These are phyloP conservation scores for Globisporangium camurandrum DNA, from an alignment of 352 stramenopile genomes.

Conservation along the genomic window DNA sequence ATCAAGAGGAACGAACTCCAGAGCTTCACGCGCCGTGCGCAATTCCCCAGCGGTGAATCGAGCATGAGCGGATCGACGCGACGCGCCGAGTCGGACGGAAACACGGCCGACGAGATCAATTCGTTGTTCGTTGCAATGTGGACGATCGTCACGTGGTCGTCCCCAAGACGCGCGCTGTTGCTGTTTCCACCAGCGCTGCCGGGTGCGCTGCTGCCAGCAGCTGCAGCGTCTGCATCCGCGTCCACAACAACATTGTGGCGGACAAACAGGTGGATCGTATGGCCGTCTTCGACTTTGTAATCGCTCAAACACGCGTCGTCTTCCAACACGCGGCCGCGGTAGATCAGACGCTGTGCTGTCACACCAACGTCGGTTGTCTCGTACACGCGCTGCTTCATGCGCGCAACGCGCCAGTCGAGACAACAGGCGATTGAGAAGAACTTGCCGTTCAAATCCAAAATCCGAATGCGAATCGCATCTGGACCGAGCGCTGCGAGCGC, in stretches of 20 bases:
- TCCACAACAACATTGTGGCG: constrained; percentile 53
- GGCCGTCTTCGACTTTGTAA: constrained; percentile 88
- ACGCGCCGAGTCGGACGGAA: constrained; percentile 72
- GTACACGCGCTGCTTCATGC: constrained; percentile 65
- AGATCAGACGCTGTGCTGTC: constrained; percentile 85
- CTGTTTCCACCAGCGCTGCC: neutral
- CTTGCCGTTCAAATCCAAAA: constrained; percentile 81
- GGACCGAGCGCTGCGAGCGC: constrained; percentile 14
- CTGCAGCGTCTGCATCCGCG: constrained; percentile 37
- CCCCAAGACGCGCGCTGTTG: constrained; percentile 9
- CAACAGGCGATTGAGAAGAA: constrained; percentile 69
- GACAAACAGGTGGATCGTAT: constrained; percentile 90
- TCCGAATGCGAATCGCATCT: constrained; percentile 53
- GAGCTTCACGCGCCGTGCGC: constrained; percentile 75
- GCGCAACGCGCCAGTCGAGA: constrained; percentile 54
- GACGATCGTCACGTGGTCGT: constrained; percentile 53
- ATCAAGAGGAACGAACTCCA: constrained; percentile 85
- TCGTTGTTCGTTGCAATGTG: constrained; percentile 78
- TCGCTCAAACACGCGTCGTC: constrained; percentile 60
- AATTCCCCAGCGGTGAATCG: constrained; percentile 75
- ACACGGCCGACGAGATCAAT: constrained; percentile 77
- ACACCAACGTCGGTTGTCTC: constrained; percentile 67
- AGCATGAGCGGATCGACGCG: constrained; percentile 83
- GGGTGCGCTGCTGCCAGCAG: constrained; percentile 12
- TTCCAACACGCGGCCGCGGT: constrained; percentile 83